Evolutionary conservation across 116 monocot genomes (phyloP), one percentile per base, ranked within the genome.

Genomic region (Posidonia oceanica): DNA sequence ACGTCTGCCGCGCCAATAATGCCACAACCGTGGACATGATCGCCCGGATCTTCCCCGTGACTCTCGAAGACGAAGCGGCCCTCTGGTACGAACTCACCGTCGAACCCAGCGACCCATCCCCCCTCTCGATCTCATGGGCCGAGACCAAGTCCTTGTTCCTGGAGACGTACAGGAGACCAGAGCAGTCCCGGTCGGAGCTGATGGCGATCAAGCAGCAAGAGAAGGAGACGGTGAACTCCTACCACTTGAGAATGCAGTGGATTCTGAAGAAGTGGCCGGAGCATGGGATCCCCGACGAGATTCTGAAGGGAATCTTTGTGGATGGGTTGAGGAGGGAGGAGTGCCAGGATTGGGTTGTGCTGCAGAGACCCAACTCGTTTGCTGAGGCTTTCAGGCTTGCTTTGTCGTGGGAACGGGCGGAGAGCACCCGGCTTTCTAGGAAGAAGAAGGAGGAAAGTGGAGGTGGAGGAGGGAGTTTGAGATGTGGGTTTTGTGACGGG

Each of bases 21-120:
- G 83, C 80, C 63, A 39, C 72, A 29, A 29, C 80, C 13, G 11
- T 64, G 39, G 74, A 69, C 11, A 51, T 70, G 14, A 48, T 77
- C 39, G 37, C 70, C 51, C 73, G 80, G 18, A 80, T 86, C 78
- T 93, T 93, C 77, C 86, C 84, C 38, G 86, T 86, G 38, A 84
- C 93, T 3, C 88, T 93, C 40, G 74, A 84, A 71, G 83, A 65
- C 74, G 78, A 85, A 36, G 93, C 93, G 39, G 48, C 84, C 37
- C 84, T 86, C 38, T 93, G 93, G 93, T 88, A 88, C 85, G 92
- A 92, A 16, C 82, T 93, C 72, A 17, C 48, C 48, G 69, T 83
- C 13, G 80, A 82, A 37, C 79, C 84, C 39, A 36, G 69, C 39
- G 40, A 71, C 41, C 56, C 73, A 5, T 44, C 72, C 18, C 57